These are phyloP conservation scores for Fraxinus pennsylvanica DNA, from an alignment of 257 asterid species.

Conservation along the genomic window DNA sequence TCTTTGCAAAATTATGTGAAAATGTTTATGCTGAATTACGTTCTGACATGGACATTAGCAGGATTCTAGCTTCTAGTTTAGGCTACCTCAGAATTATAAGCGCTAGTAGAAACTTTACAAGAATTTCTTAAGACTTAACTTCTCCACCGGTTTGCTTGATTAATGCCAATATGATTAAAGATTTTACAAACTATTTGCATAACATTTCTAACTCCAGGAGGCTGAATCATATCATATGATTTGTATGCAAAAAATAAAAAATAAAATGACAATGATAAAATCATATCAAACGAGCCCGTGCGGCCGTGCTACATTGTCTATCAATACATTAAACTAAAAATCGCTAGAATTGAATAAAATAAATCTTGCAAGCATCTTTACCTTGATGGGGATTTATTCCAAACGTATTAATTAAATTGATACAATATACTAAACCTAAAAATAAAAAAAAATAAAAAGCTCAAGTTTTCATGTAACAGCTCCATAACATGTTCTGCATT, in stretches of 20 bases:
- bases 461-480: background rate
- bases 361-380: background rate
- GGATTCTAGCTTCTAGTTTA: no score
- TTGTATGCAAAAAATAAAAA: background rate
- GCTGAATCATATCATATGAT: background rate
- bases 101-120: background rate
- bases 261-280: background rate
- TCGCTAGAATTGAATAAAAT: background rate
- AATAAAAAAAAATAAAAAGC: background rate
- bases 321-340: conserved; percentile 13
- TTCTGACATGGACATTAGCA: no score
- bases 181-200: background rate
- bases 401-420: background rate
- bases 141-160: background rate
- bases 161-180: background rate
- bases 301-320: background rate
- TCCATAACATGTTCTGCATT: background rate
- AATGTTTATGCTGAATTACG: no score
- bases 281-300: background rate
- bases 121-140: background rate
- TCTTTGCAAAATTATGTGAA: no score
- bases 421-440: background rate
- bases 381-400: no score
- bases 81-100: background rate
- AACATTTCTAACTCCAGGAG: conserved; percentile 1